Evolutionary conservation across 768 basidiomycete species (phyloP).

Genomic region (Mycena alexandri): DNA sequence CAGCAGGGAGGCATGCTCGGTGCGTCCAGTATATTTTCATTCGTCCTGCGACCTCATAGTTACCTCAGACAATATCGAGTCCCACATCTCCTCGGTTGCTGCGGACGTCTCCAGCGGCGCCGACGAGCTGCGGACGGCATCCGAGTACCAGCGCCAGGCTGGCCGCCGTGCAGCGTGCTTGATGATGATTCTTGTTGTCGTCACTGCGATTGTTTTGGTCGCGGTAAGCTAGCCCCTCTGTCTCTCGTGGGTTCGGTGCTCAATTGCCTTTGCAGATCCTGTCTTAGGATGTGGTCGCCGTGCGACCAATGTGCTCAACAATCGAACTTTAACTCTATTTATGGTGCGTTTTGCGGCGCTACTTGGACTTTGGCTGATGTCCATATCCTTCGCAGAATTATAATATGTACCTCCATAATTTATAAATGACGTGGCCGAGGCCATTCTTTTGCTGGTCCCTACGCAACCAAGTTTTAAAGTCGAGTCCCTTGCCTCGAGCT

Average conservation of each 20-base stretch:
- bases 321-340: too few species aligned
- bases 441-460: too few species aligned
- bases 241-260: constrained; percentile 7
- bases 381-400: neutral
- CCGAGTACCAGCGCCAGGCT: constrained; percentile 94
- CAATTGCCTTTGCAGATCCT: constrained; percentile 25
- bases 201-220: constrained; percentile 86
- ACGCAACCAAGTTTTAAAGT: too few species aligned
- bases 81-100: constrained; percentile 91
- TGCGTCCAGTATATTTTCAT: constrained; percentile 51
- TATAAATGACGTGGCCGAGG: neutral
- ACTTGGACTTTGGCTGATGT: neutral
- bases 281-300: constrained; percentile 31
- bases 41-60: neutral
- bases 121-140: constrained; percentile 88
- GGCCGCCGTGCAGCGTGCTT: constrained; percentile 92
- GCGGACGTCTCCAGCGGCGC: constrained; percentile 86
- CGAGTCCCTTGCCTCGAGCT: too few species aligned
- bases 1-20: constrained; percentile 97
- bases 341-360: constrained; percentile 2
- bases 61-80: constrained; percentile 91
- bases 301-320: too few species aligned
- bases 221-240: constrained; percentile 72
- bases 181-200: constrained; percentile 87
- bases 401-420: constrained; percentile 10